Conservation (phyloP, 768 basidiomycete genomes). For the Gyrodon lividus region DNA sequence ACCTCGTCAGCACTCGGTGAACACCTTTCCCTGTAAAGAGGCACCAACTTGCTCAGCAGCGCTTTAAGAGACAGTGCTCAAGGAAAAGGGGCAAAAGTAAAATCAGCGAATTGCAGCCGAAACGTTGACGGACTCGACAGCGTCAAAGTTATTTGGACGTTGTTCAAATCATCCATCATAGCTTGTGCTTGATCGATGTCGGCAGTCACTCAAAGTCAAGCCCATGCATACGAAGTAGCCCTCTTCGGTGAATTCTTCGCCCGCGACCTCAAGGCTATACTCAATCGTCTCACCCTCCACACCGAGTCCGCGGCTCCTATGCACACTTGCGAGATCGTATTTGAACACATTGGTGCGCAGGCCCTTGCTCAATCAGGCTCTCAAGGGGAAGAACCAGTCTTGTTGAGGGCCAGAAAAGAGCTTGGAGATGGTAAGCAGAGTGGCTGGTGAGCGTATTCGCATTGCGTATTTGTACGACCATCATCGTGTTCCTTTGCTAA, state of each 20-base stretch:
- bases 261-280: constrained; percentile 69
- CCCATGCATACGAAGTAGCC: constrained; percentile 75
- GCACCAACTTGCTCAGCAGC: neutral
- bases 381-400: constrained; percentile 58
- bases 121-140: neutral
- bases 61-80: no score
- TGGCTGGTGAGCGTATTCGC: constrained; percentile 58
- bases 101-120: neutral
- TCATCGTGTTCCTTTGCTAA: neutral
- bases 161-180: neutral
- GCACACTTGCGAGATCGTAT: constrained; percentile 77
- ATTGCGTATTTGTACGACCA: neutral
- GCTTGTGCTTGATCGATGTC: constrained; percentile 14
- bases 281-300: constrained; percentile 80
- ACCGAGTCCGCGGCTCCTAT: constrained; percentile 74
- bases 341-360: constrained; percentile 73
- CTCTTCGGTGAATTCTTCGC: constrained; percentile 82
- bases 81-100: no score
- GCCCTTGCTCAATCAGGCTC: constrained; percentile 49
- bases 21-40: neutral
- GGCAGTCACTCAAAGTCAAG: constrained; percentile 27
- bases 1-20: no score
- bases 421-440: constrained; percentile 50
- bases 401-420: constrained; percentile 76
- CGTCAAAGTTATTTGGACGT: neutral